Conservation (phyloP, 139 green algal genomes). For the Chlamydomonas sp. region DNA sequence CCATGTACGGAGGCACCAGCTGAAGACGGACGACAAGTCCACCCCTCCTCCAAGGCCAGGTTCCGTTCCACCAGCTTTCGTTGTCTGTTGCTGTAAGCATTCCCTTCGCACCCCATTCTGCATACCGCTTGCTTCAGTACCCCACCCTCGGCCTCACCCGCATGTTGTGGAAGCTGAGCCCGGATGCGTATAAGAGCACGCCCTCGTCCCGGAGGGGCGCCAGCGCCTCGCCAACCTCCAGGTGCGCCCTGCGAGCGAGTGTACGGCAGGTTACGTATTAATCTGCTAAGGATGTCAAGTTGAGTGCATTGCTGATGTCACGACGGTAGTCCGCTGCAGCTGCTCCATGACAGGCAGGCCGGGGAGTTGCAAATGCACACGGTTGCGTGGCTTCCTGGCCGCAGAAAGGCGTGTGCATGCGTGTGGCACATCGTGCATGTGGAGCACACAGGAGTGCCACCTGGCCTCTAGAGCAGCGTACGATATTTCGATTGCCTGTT, state of each 20-base stretch:
- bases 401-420: too few relatives aligned
- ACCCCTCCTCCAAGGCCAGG: background rate
- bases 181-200: slow-evolving; percentile 76
- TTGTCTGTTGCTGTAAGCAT: too few relatives aligned
- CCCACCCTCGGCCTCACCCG: background rate
- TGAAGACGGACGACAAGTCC: too few relatives aligned
- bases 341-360: background rate
- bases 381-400: too few relatives aligned
- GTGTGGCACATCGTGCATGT: too few relatives aligned
- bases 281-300: background rate
- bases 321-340: background rate
- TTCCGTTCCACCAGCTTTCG: background rate
- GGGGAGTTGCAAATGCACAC: background rate
- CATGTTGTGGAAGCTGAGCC: slow-evolving; percentile 78
- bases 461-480: too few relatives aligned
- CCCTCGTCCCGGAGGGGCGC: slow-evolving; percentile 76
- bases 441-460: too few relatives aligned
- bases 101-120: too few relatives aligned
- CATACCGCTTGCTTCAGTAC: too few relatives aligned
- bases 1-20: too few relatives aligned
- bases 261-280: background rate
- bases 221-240: slow-evolving; percentile 74
- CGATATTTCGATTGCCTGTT: too few relatives aligned
- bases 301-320: slow-evolving; percentile 4
- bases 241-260: slow-evolving; percentile 39